Conservation (phyloP, 208 protist species). For the Crithidia bombi region DNA sequence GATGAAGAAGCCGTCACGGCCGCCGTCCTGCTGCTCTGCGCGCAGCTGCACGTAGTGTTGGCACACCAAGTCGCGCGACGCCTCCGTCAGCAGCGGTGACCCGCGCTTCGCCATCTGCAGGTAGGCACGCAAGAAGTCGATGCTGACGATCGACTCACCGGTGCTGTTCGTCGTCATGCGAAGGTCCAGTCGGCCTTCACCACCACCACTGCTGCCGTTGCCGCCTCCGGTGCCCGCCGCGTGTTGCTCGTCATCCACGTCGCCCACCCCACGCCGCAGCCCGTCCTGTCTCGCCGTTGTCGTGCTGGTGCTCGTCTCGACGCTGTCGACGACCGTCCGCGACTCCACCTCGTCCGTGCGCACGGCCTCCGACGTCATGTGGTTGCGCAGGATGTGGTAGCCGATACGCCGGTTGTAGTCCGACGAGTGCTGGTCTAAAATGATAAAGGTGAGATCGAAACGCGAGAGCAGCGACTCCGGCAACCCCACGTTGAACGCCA, state of each 20-base stretch:
- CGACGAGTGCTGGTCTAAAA: slow-evolving; percentile 96
- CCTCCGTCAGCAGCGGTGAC: slow-evolving; percentile 80
- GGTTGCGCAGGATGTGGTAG: slow-evolving; percentile 96
- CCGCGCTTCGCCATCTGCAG: slow-evolving; percentile 91
- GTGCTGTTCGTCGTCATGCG: slow-evolving; percentile 86
- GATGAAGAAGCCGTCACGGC: slow-evolving; percentile 87
- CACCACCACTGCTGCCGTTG: background rate
- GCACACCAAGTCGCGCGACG: slow-evolving; percentile 86
- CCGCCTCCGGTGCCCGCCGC: background rate
- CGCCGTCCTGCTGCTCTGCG: slow-evolving; percentile 72
- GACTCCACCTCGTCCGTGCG: slow-evolving; percentile 58
- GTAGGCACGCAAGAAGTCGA: slow-evolving; percentile 98
- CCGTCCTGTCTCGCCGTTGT: background rate
- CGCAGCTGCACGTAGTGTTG: slow-evolving; percentile 93
- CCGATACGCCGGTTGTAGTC: slow-evolving; percentile 94
- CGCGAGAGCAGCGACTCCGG: slow-evolving; percentile 99
- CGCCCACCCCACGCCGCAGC: background rate
- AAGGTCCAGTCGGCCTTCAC: slow-evolving; percentile 45
- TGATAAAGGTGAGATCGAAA: slow-evolving; percentile 99
- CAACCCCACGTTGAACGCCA: slow-evolving; percentile 97
- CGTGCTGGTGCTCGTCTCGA: slow-evolving; percentile 40
- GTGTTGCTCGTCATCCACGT: background rate
- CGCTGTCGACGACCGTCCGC: slow-evolving; percentile 74
- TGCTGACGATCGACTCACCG: slow-evolving; percentile 90
- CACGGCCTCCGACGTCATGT: slow-evolving; percentile 82